These are phyloP conservation scores for Nepenthes alata DNA, from an alignment of 179 eudicot species.

Conservation along the genomic window DNA sequence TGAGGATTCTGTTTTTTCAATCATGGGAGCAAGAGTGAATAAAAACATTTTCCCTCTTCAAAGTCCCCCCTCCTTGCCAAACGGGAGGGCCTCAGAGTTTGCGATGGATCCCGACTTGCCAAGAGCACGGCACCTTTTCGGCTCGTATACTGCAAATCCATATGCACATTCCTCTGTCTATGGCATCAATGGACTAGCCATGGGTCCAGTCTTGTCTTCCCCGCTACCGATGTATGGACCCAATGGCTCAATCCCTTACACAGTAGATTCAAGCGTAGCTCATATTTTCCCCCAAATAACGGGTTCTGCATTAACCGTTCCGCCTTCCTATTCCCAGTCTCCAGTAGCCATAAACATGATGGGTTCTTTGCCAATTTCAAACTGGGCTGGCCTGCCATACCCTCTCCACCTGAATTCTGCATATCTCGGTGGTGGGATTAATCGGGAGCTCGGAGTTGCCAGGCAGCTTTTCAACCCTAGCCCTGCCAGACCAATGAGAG, in stretches of 20 bases:
- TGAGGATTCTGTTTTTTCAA: constrained; percentile 38
- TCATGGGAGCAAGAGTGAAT: constrained; percentile 48
- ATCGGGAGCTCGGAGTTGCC: constrained; percentile 30
- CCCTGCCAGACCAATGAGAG: constrained; percentile 33
- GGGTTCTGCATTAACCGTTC: constrained; percentile 32
- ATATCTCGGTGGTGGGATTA: constrained; percentile 32
- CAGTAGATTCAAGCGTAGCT: constrained; percentile 60
- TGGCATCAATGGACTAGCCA: constrained; percentile 39
- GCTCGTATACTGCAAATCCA: constrained; percentile 30
- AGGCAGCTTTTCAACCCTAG: constrained; percentile 41
- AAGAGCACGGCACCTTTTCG: constrained; percentile 30
- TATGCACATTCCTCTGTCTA: constrained; percentile 34
- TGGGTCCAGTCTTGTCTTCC: constrained; percentile 36
- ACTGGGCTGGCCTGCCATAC: constrained; percentile 32
- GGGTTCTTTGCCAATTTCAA: constrained; percentile 10
- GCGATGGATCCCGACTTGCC: constrained; percentile 31
- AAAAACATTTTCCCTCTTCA: constrained; percentile 24
- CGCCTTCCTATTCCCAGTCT: constrained; percentile 20
- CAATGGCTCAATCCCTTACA: constrained; percentile 42
- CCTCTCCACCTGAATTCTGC: constrained; percentile 57
- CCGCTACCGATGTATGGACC: constrained; percentile 43
- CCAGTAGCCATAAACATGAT: constrained; percentile 8
- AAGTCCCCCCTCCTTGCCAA: constrained; percentile 14
- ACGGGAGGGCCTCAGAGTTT: constrained; percentile 34
- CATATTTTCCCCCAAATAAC: constrained; percentile 44